phyloP scores from a whole-genome alignment of 129 eudicot genomes.

The Flaveria robusta region DNA sequence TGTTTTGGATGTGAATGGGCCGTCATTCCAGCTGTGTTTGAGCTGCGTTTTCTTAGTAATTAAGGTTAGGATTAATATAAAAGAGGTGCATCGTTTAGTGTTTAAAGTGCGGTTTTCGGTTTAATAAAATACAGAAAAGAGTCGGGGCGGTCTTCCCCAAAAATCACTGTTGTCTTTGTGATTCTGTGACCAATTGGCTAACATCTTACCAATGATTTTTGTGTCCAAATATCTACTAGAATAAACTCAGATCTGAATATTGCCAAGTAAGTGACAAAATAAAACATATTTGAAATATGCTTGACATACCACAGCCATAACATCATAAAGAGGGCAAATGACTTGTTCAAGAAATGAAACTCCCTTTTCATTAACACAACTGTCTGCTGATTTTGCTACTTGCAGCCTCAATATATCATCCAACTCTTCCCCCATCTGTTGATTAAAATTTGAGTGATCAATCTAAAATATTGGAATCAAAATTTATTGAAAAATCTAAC shows the following conservation, averaged over 20 bases:
- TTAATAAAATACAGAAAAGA: no score
- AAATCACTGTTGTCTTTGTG: no score
- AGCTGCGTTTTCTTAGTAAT: no score
- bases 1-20: no score
- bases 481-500: conserved; percentile 6
- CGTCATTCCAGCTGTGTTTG: no score
- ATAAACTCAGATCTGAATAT: neutral
- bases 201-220: conserved; percentile 3
- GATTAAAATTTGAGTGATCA: conserved; percentile 18
- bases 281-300: neutral
- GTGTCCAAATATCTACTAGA: neutral
- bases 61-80: no score
- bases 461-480: conserved; percentile 15
- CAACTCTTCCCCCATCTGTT: conserved; percentile 93
- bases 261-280: neutral
- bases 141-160: no score
- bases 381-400: conserved; percentile 75
- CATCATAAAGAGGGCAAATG: conserved; percentile 74
- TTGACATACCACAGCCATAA: conserved; percentile 84
- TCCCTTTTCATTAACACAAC: conserved; percentile 70
- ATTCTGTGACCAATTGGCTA: no score
- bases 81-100: no score
- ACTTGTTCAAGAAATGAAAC: conserved; percentile 84
- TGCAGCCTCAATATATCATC: conserved; percentile 71
- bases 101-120: no score